Evolutionary conservation across 371 early-diverging fungal species (phyloP).

Genomic region (Mucor piriformis): DNA sequence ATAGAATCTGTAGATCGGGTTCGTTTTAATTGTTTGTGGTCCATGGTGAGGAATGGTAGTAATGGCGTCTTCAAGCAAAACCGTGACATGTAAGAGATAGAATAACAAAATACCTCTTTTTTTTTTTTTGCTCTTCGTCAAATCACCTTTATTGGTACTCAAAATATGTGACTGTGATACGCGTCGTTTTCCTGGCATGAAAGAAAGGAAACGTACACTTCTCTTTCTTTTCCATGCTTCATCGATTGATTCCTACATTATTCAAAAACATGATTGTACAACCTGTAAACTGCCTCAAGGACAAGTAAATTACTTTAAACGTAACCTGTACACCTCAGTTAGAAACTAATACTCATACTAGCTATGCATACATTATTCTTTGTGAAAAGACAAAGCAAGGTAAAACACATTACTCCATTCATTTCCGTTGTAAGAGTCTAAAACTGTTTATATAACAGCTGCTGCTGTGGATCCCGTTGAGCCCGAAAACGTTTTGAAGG

Average conservation of each 20-base stretch:
- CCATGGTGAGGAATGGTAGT: constrained; percentile 15
- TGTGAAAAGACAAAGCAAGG: constrained; percentile 65
- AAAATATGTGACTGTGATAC: no score
- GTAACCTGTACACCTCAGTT: background rate
- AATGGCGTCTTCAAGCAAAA: constrained; percentile 18
- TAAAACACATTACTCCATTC: no score
- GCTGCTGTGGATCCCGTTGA: constrained; percentile 64
- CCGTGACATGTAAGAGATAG: constrained; percentile 11
- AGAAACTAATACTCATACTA: background rate
- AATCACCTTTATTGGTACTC: no score
- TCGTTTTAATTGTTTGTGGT: constrained; percentile 22
- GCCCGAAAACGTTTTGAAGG: constrained; percentile 52
- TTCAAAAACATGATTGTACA: constrained; percentile 31
- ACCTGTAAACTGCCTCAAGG: constrained; percentile 37
- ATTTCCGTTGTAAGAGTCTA: no score
- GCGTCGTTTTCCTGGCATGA: background rate
- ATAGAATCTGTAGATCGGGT: constrained; percentile 23
- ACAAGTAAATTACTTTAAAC: constrained; percentile 32
- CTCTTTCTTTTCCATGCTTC: constrained; percentile 6
- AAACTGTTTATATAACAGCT: constrained; percentile 18
- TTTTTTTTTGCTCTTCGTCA: no score
- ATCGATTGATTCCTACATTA: constrained; percentile 17
- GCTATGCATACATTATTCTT: constrained; percentile 79
- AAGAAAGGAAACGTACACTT: no score
- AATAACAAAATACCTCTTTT: background rate